Evolutionary conservation across 2,329 filamentous ascomycete genomes (phyloP).

Genomic region (Fusarium odoratissimum): DNA sequence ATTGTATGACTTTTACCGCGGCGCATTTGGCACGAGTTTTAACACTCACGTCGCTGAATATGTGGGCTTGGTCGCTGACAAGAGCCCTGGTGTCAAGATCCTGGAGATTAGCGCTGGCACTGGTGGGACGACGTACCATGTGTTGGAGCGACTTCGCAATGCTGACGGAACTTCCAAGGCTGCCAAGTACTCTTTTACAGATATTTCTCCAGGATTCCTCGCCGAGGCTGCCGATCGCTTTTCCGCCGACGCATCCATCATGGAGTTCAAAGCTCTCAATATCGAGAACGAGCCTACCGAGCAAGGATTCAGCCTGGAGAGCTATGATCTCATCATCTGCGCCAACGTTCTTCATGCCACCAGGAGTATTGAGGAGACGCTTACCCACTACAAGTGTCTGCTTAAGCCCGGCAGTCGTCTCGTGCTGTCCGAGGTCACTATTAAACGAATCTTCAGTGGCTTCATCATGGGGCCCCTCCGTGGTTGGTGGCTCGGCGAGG

Average conservation of each 20-base stretch:
- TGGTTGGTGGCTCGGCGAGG: conserved; percentile 4
- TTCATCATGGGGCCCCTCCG: conserved; percentile 3
- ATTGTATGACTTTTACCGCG: neutral
- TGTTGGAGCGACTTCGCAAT: neutral
- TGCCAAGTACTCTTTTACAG: neutral
- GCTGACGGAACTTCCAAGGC: neutral
- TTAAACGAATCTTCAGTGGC: neutral
- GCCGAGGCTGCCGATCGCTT: neutral
- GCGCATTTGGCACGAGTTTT: neutral
- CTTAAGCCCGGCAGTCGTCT: neutral
- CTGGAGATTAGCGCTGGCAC: neutral
- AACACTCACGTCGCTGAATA: neutral
- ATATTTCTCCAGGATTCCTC: neutral
- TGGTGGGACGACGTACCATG: neutral
- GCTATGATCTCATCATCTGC: neutral
- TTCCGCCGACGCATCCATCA: neutral
- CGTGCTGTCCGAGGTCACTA: neutral
- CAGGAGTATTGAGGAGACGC: neutral
- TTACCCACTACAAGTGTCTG: neutral
- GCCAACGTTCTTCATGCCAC: neutral
- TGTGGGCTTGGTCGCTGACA: neutral
- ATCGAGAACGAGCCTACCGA: neutral
- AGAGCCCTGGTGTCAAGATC: neutral
- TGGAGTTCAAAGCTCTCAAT: neutral
- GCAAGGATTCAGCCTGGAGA: neutral